These are phyloP conservation scores for Fusarium mundagurra DNA, from an alignment of 2,329 filamentous ascomycete genomes.

Conservation along the genomic window DNA sequence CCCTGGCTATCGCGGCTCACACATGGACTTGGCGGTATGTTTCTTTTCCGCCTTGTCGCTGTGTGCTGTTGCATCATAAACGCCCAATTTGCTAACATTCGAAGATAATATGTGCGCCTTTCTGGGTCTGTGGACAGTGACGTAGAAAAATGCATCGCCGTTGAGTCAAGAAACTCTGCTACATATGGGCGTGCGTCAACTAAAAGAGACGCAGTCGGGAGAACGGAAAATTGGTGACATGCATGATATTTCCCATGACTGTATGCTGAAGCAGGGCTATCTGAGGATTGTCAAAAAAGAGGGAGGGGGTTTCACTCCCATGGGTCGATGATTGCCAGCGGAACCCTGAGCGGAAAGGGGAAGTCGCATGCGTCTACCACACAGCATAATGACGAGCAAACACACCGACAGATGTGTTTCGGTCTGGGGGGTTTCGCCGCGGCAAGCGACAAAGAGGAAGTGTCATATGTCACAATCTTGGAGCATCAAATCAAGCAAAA, in stretches of 20 bases:
- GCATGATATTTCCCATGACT: conserved; percentile 32
- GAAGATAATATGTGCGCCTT: conserved; percentile 15
- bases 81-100: conserved; percentile 8
- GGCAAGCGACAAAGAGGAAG: conserved; percentile 24
- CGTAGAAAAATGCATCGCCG: conserved; percentile 8
- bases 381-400: conserved; percentile 22
- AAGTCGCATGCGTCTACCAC: conserved; percentile 25
- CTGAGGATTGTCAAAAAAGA: conserved; percentile 19
- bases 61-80: conserved; percentile 20
- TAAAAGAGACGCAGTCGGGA: conserved; percentile 25
- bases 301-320: conserved; percentile 15
- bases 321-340: conserved; percentile 11
- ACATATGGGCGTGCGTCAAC: conserved; percentile 15
- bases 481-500: conserved; percentile 28
- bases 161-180: conserved; percentile 36
- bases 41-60: conserved; percentile 22
- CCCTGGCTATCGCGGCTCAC: conserved; percentile 43
- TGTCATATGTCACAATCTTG: conserved; percentile 29
- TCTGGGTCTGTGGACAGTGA: conserved; percentile 4
- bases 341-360: conserved; percentile 25
- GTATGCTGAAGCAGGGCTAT: conserved; percentile 26
- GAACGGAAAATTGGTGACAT: conserved; percentile 34
- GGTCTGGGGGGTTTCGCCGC: conserved; percentile 31
- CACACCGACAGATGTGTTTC: conserved; percentile 27
- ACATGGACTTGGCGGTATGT: conserved; percentile 32